Evolutionary conservation across 345 rosid genomes (phyloP).

Genomic region (Eucalyptus cloeziana): DNA sequence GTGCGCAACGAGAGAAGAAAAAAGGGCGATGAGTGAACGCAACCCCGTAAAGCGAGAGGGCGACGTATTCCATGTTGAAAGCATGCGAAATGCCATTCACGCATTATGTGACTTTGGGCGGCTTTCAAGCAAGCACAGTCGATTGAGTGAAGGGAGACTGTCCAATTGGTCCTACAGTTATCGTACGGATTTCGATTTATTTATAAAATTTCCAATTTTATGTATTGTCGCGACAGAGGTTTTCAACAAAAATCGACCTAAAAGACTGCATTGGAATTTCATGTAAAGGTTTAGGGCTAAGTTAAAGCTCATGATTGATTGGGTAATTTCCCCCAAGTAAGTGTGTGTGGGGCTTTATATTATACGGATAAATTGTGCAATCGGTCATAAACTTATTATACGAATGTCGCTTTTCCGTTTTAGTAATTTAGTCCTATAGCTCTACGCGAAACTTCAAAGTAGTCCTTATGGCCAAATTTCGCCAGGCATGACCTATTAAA

Average conservation of each 20-base stretch:
- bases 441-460: rapidly evolving
- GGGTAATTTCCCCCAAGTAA: too few relatives aligned
- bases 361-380: neutral
- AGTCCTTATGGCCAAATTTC: neutral
- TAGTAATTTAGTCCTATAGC: neutral
- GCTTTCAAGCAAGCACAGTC: neutral
- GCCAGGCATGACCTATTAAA: neutral
- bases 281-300: too few relatives aligned
- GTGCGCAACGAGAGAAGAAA: neutral
- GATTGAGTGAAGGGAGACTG: neutral
- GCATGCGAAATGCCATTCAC: neutral
- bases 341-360: neutral
- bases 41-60: neutral
- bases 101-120: neutral
- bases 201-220: too few relatives aligned
- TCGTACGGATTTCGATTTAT: neutral
- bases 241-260: rapidly evolving
- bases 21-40: neutral
- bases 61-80: neutral
- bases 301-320: too few relatives aligned
- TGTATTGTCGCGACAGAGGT: rapidly evolving
- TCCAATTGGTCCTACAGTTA: too few relatives aligned
- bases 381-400: neutral
- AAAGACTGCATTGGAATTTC: too few relatives aligned
- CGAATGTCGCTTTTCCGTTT: neutral